Conservation (phyloP, 2,329 filamentous ascomycete genomes). For the Sporothrix variecibatus region DNA sequence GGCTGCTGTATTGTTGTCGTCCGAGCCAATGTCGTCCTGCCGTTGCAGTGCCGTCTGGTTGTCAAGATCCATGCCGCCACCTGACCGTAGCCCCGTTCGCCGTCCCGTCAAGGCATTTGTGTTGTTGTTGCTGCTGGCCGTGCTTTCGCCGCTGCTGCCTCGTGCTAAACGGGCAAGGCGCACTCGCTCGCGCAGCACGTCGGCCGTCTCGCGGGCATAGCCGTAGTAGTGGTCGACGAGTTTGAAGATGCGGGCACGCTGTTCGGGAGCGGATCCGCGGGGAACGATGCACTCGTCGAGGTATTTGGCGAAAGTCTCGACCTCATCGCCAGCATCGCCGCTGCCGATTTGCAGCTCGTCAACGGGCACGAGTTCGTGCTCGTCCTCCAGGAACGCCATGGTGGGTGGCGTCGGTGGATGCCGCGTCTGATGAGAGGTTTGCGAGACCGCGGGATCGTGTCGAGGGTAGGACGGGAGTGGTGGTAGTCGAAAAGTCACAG, state of each 20-base stretch:
- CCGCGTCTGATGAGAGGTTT: neutral
- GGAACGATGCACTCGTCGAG: conserved; percentile 71
- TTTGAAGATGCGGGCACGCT: conserved; percentile 66
- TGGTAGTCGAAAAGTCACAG: neutral
- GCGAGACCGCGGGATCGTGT: neutral
- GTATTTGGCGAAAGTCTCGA: conserved; percentile 81
- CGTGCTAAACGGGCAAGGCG: conserved; percentile 34
- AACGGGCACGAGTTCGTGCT: conserved; percentile 45
- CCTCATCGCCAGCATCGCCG: conserved; percentile 70
- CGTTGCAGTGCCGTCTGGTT: conserved; percentile 43
- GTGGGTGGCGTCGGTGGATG: neutral
- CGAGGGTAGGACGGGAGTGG: neutral
- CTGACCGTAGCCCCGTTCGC: conserved; percentile 16
- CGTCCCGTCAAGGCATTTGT: neutral
- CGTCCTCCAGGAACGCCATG: conserved; percentile 39
- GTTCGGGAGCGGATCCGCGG: conserved; percentile 52
- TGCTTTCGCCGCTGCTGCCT: conserved; percentile 27
- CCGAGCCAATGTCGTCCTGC: conserved; percentile 30
- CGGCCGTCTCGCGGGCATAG: conserved; percentile 52
- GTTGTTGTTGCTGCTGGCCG: conserved; percentile 20
- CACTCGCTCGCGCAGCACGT: conserved; percentile 46
- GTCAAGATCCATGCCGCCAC: conserved; percentile 56
- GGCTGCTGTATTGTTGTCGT: conserved; percentile 28
- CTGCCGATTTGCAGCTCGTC: neutral
- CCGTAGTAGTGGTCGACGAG: conserved; percentile 67